A percentile compares a stretch with the other conserved stretches of the same genome.
Conservation (phyloP, 2,329 filamentous ascomycete species). For the Fusarium avenaceum region DNA sequence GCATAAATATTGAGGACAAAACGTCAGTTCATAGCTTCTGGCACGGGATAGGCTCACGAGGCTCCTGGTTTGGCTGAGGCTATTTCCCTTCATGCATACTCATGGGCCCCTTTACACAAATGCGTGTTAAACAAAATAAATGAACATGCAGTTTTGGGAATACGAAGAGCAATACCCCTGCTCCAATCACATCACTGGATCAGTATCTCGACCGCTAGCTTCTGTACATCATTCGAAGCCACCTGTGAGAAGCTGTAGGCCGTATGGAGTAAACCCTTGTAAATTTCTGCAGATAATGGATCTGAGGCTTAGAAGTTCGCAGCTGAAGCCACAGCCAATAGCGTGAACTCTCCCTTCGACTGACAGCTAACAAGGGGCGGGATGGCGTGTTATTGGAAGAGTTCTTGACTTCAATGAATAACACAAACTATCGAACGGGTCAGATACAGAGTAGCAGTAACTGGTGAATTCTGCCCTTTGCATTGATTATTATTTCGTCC, state of each 20-base stretch:
- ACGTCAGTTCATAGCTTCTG: slow-evolving; percentile 1
- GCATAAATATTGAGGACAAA: slow-evolving; percentile 8
- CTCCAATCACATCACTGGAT: slow-evolving; percentile 32
- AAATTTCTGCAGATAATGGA: slow-evolving; percentile 15
- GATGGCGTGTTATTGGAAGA: slow-evolving; percentile 32
- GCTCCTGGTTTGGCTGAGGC: slow-evolving; percentile 13
- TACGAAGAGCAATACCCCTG: slow-evolving; percentile 21
- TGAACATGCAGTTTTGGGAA: slow-evolving; percentile 17
- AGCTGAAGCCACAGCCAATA: slow-evolving; percentile 42
- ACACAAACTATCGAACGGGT: slow-evolving; percentile 18
- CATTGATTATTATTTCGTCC: slow-evolving; percentile 19
- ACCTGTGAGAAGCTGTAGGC: slow-evolving; percentile 22
- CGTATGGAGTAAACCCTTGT: slow-evolving; percentile 10
- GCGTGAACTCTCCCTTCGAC: slow-evolving; percentile 29
- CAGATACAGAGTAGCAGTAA: not conserved
- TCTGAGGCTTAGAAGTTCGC: slow-evolving; percentile 32
- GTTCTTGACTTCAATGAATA: slow-evolving; percentile 1
- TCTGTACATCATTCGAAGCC: slow-evolving; percentile 17
- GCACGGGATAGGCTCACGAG: slow-evolving; percentile 18
- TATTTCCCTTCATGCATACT: slow-evolving; percentile 20
- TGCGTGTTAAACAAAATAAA: slow-evolving; percentile 16
- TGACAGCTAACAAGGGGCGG: slow-evolving; percentile 29
- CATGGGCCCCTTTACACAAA: slow-evolving; percentile 19
- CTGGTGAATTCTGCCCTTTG: not conserved
- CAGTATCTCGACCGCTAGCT: slow-evolving; percentile 17